phyloP scores from a whole-genome alignment of 140 eudicot genomes.

The Artemisia princeps region DNA sequence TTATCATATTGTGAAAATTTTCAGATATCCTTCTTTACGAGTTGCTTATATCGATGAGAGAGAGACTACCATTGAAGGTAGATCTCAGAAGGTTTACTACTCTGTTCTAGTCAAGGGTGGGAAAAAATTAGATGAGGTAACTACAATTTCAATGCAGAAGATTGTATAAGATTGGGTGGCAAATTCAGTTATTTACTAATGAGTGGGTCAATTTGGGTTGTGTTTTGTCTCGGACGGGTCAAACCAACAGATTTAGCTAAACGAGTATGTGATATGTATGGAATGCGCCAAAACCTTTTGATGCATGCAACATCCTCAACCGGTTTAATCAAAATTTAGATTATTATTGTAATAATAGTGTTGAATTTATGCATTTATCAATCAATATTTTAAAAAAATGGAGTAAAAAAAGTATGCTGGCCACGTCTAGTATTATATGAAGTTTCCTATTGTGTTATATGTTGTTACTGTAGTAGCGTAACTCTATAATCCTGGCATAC shows the following conservation, averaged over 20 bases:
- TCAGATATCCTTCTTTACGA: constrained; percentile 91
- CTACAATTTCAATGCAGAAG: neutral
- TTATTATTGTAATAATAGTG: neutral
- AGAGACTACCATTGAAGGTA: constrained; percentile 56
- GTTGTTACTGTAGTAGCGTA: constrained; percentile 9
- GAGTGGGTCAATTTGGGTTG: neutral
- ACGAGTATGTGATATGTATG: neutral
- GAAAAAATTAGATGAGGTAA: constrained; percentile 78
- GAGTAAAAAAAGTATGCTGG: neutral
- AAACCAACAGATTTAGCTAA: neutral
- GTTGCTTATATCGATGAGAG: constrained; percentile 92
- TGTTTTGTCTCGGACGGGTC: neutral
- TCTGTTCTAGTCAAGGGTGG: constrained; percentile 99
- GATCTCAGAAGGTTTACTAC: constrained; percentile 68
- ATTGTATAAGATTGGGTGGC: neutral
- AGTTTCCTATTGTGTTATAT: too few relatives aligned
- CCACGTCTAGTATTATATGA: neutral
- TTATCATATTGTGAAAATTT: constrained; percentile 9
- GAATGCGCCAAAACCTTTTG: neutral
- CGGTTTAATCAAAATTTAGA: neutral
- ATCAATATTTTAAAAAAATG: too few relatives aligned
- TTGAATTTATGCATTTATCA: neutral
- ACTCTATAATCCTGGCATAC: constrained; percentile 3
- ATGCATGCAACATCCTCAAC: neutral
- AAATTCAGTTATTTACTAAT: neutral